Evolutionary conservation across 208 protist species (phyloP), one percentile per base, ranked within the genome.

Genomic region (Borovskyia barvae): DNA sequence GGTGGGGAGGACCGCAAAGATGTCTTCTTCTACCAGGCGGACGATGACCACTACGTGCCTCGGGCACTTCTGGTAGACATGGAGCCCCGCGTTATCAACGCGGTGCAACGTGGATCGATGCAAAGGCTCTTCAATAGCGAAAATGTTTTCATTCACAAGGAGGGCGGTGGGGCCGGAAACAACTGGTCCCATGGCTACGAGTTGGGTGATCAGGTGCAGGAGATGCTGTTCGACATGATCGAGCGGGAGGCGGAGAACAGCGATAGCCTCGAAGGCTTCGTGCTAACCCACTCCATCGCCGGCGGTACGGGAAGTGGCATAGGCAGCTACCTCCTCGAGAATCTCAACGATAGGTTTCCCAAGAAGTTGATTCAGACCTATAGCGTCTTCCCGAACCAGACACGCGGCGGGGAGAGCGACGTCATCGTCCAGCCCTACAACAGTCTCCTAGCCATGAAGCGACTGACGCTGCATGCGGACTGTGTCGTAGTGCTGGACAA

Each of bases 371-470:
- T 99, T 36, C 97, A 99, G 72, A 99, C 99, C 3, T 99, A 99
- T 79, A 99, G 95, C 29, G 98, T 99, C 12, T 99, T 99, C 68
- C 98, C 98, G 3, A 88, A 93, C 63, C 72, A 90, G 48, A 82
- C 80, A 5, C 75, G 73, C 29, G 80, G 74, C 5, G 84, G 80
- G 11, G 82, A 87, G 36, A 87, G 69, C 49, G 98, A 99, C 57
- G 97, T 99, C 9, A 99, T 99, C 50, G 98, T 99, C 30, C 98
- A 99, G 78, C 97, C 98, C n/a, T 99, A 99, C 83, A 99, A 99
- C 72, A 97, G 95, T 17, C 55, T 99, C 7, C 78, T 99, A 3
- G 99, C 99, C n/a, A 85, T 99, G 17, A 98, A 99, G 75, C 82
- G 98, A 22, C 82, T 99, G 6, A 98, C 91, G 5, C 75, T 97